These are phyloP conservation scores for Inga laurina DNA, from an alignment of 306 rosid species.

Conservation along the genomic window DNA sequence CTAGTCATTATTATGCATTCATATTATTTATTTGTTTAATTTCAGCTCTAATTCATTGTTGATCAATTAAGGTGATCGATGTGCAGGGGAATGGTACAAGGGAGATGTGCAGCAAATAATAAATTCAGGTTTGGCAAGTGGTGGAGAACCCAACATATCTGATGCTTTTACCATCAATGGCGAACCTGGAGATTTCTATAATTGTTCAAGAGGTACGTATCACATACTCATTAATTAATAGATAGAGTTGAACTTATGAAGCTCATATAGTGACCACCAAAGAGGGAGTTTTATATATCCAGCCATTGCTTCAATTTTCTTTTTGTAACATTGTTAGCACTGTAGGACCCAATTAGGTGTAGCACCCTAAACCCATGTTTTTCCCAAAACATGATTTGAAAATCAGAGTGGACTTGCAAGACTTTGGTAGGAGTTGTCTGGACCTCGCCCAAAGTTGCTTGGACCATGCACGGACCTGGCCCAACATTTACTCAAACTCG, in stretches of 20 bases:
- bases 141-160: constrained; percentile 34
- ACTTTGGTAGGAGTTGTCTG: too few relatives aligned
- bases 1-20: not conserved
- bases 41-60: not conserved
- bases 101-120: constrained; percentile 33
- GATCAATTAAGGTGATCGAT: not conserved
- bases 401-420: too few relatives aligned
- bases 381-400: too few relatives aligned
- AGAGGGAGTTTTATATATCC: not conserved
- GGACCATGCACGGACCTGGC: too few relatives aligned
- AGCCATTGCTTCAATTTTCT: not conserved
- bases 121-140: constrained; percentile 14
- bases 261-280: not conserved
- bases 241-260: not conserved
- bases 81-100: constrained; percentile 34
- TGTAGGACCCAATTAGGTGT: too few relatives aligned
- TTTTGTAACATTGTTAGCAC: too few relatives aligned
- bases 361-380: too few relatives aligned
- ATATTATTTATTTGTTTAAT: too few relatives aligned
- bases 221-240: not conserved
- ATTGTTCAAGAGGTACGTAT: constrained; percentile 19
- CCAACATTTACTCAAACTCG: too few relatives aligned
- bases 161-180: constrained; percentile 47
- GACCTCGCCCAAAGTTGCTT: too few relatives aligned
- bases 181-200: constrained; percentile 35